Base-by-base conservation (phyloP, 2,329 filamentous ascomycete genomes). In the Trichoderma brevicompactum region DNA sequence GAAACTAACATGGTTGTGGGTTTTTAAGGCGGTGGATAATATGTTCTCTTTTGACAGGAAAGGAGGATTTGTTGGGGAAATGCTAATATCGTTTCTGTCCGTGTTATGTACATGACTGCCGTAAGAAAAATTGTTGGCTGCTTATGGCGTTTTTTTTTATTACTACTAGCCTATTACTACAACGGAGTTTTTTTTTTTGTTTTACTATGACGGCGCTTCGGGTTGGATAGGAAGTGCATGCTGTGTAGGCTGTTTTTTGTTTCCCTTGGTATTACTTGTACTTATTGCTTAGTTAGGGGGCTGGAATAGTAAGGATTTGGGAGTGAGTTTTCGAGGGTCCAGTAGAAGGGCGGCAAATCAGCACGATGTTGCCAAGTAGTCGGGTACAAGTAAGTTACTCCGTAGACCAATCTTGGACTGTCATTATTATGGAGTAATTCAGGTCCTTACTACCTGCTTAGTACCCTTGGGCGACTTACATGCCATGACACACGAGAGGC, bases 61-160 rank as follows among this genome's bases (percentile, higher is more conserved):
- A n/a, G 34, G 34, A n/a, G 23, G 12, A 46, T 58, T 58, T 58
- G 54, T 58, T 58, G 54, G 48, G 54, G 54, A 44, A 28, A n/a
- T 46, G 54, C 28, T 58, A 58, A 58, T 36, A 17, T 17, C 5
- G 7, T 49, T 17, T 36, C 10, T 41, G 9, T 8, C 28, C 28
- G 5, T 50, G 8, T 34, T 34, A n/a, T 50, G 12, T 49, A 50
- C 32, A 15, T 34, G 13, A 38, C 13, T n/a, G 28, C 28, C n/a
- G 28, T 50, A 28, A 34, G 28, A n/a, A 28, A 28, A 13, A 13
- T 13, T 13, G 44, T 60, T 60, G 56, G 56, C 56, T 50, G 56
- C 56, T 60, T 49, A 60, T 41, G 44, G 44, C 19, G 19, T 50
- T 41, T 23, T 28, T 19, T 3, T 54, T 7, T 5, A 50, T 7